Evolutionary conservation across 176 grass and related monocot species (phyloP).

Genomic region (Eleusine indica): DNA sequence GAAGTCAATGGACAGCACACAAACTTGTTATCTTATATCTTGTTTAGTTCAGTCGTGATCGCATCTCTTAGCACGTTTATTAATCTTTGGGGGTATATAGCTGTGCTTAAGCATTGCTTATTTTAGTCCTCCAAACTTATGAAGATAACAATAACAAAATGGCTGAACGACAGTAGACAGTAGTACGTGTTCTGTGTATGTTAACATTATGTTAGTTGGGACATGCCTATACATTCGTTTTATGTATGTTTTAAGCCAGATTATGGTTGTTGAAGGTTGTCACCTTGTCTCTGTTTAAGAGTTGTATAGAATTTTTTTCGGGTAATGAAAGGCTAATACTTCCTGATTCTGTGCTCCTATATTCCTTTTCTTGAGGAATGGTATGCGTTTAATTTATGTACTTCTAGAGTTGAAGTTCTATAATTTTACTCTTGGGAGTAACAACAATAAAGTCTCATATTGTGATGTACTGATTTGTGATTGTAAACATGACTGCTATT

Average conservation of each 20-base stretch:
- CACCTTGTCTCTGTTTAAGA: background rate
- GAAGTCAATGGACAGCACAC: conserved; percentile 24
- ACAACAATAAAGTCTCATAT: background rate
- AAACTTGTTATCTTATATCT: background rate
- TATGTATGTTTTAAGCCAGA: conserved; percentile 26
- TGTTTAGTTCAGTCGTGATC: conserved; percentile 20
- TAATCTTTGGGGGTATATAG: background rate
- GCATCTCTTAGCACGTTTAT: background rate
- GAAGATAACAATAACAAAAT: conserved; percentile 41
- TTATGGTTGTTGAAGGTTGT: background rate
- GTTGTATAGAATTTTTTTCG: background rate
- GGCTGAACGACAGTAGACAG: background rate
- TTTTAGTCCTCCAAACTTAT: conserved; percentile 4
- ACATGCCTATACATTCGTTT: background rate
- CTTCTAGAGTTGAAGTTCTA: background rate
- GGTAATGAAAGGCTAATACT: background rate
- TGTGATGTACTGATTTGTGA: background rate
- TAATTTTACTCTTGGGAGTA: background rate
- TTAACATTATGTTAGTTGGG: conserved; percentile 21
- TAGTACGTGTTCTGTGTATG: background rate
- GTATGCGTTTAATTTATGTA: background rate
- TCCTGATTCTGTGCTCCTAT: background rate
- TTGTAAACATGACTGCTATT: background rate
- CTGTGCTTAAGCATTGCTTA: background rate
- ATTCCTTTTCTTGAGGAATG: background rate